A percentile compares a stretch with the other conserved stretches of the same genome.
phyloP scores from a whole-genome alignment of 2,329 filamentous ascomycete genomes.

The Thielaviopsis ethacetica region DNA sequence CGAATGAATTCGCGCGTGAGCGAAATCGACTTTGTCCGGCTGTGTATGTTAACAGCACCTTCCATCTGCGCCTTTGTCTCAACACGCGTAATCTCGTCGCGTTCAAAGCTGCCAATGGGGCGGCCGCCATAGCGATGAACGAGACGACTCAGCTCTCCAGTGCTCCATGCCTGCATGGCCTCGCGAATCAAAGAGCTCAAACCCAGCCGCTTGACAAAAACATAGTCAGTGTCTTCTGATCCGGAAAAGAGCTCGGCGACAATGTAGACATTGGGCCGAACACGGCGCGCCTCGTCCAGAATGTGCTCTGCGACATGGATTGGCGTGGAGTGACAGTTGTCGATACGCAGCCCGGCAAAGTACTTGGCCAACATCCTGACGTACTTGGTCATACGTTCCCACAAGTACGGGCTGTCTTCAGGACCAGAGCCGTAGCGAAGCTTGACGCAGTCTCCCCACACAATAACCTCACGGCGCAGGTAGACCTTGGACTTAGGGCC shows the following conservation, averaged over 20 bases:
- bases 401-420: slow-evolving; percentile 80
- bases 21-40: slow-evolving; percentile 17
- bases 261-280: slow-evolving; percentile 77
- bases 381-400: slow-evolving; percentile 92
- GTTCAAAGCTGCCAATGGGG: slow-evolving; percentile 91
- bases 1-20: slow-evolving; percentile 50
- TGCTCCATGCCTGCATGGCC: slow-evolving; percentile 97
- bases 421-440: slow-evolving; percentile 70
- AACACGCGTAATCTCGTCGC: slow-evolving; percentile 63
- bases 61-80: slow-evolving; percentile 23
- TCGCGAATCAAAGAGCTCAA: slow-evolving; percentile 86
- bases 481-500: slow-evolving; percentile 84
- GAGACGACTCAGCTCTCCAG: slow-evolving; percentile 75
- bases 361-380: slow-evolving; percentile 85
- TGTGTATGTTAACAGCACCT: not conserved
- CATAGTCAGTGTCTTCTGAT: slow-evolving; percentile 87
- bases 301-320: slow-evolving; percentile 90
- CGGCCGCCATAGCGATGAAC: slow-evolving; percentile 88
- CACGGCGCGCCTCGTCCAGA: slow-evolving; percentile 76
- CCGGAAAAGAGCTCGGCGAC: slow-evolving; percentile 93
- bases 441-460: slow-evolving; percentile 98
- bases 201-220: slow-evolving; percentile 86
- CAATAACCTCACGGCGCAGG: slow-evolving; percentile 85
- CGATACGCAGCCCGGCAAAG: slow-evolving; percentile 88
- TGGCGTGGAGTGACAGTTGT: slow-evolving; percentile 95